Base-by-base conservation (phyloP, 768 basidiomycete genomes). In the Pulveroboletus ravenelii region DNA sequence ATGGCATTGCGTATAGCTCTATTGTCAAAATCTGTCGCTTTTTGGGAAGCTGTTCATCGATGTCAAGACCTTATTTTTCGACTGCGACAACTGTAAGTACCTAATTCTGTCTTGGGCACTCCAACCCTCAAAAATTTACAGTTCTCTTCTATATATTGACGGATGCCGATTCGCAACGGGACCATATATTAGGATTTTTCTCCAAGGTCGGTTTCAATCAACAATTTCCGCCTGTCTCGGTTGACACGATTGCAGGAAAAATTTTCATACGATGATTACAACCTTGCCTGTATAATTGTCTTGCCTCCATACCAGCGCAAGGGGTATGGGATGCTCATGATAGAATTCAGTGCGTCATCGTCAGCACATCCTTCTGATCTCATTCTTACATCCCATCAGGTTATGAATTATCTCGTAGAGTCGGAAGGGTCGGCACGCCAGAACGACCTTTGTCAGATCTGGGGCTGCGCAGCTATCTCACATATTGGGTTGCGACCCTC, bases 41-140 rank as follows among this genome's bases (percentile, higher is more conserved):
- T 98, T 97, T 62, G 95, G 94, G 29, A 98, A 98, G 69, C 75
- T 98, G n/a, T 98, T 99, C 67, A 97, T 98, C 62, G 96, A 98
- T 61, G 87, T 94, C 55, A 99, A 99, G 71, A 95, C 94, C 10
- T 71, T 94, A 14, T 94, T 90, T 69, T 95, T 92, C 62, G 91
- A 94, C 61, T 84, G 82, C 52, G 88, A 91, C 57, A 89, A 87
- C 59, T 90, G 91, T 89, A 56, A 53, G 87, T 60, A 3, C 12
- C 17, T 25, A n/a, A 4, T 5, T 47, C 30, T 18, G 27, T 51
- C 20, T 44, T 10, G 10, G 13, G 8, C 37, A 17, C 14, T 25
- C 12, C 32, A 5, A 17, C 2, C 6, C 47, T 50, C 15, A 48
- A 23, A 23, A 6, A 14, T 42, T 8, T 52, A 41, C 31, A 61